These are phyloP conservation scores for Chlamydomonas sp. DNA, from an alignment of 139 green algal genomes.

Conservation along the genomic window DNA sequence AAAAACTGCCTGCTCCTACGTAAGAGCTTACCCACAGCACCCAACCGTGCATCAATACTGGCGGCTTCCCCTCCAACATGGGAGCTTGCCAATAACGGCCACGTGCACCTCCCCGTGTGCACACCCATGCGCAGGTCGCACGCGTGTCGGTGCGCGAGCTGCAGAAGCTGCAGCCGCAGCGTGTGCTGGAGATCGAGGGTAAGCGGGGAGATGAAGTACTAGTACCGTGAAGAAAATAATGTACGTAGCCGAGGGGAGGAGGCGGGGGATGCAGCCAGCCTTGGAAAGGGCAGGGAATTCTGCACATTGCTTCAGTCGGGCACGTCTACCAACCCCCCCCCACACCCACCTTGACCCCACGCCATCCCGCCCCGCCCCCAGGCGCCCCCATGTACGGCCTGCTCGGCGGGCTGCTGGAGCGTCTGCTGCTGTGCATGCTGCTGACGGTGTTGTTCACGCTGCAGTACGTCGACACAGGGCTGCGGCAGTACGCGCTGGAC, in stretches of 20 bases:
- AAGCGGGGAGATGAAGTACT: background rate
- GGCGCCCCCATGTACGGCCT: constrained; percentile 11
- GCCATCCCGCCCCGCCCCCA: background rate
- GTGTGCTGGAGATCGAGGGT: constrained; percentile 26
- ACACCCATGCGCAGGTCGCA: background rate
- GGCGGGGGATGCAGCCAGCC: too few species aligned
- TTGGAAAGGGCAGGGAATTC: too few species aligned
- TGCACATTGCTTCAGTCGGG: too few species aligned
- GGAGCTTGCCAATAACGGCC: too few species aligned
- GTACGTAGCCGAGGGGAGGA: too few species aligned
- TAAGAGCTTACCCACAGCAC: too few species aligned
- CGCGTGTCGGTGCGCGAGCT: constrained; percentile 11
- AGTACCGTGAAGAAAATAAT: too few species aligned
- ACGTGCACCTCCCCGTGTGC: background rate
- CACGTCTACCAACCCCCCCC: background rate
- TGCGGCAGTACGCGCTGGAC: background rate
- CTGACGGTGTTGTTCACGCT: constrained; percentile 6
- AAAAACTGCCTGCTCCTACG: too few species aligned
- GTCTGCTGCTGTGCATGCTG: background rate
- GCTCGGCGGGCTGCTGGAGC: constrained; percentile 28
- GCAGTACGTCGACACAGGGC: background rate
- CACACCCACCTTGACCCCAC: background rate
- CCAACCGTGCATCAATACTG: too few species aligned
- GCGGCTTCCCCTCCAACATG: too few species aligned
- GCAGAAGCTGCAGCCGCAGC: constrained; percentile 24